Percentiles rank a stretch among this genome's conserved stretches.
phyloP scores from a whole-genome alignment of 2,329 filamentous ascomycete species.

The Neofusicoccum cordaticola region DNA sequence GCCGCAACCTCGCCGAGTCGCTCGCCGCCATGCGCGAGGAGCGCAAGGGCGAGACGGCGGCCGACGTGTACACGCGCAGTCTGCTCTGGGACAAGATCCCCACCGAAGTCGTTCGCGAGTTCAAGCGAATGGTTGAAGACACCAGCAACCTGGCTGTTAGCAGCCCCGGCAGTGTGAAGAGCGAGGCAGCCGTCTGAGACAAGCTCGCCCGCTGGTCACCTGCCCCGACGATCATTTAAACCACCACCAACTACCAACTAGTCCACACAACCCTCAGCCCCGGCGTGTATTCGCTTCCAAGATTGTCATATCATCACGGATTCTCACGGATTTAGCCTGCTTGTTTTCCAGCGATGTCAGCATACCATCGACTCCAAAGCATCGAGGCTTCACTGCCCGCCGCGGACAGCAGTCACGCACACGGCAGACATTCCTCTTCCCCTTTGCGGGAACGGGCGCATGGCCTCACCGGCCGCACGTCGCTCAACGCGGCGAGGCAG shows the following conservation, averaged over 20 bases:
- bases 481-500: neutral
- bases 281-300: slow-evolving; percentile 13
- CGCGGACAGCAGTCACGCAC: slow-evolving; percentile 4
- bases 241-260: neutral
- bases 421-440: neutral
- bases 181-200: slow-evolving; percentile 29
- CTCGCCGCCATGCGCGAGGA: slow-evolving; percentile 73
- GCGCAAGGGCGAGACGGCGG: slow-evolving; percentile 66
- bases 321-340: slow-evolving; percentile 8
- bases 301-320: slow-evolving; percentile 10
- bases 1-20: slow-evolving; percentile 75
- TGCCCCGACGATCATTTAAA: slow-evolving; percentile 15
- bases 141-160: slow-evolving; percentile 46
- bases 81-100: slow-evolving; percentile 94
- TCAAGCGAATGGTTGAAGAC: slow-evolving; percentile 85
- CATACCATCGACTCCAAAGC: slow-evolving; percentile 4
- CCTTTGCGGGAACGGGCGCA: neutral
- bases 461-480: slow-evolving; percentile 3
- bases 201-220: slow-evolving; percentile 6
- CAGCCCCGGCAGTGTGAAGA: slow-evolving; percentile 32
- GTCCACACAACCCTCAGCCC: slow-evolving; percentile 11
- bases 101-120: slow-evolving; percentile 84
- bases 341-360: slow-evolving; percentile 8
- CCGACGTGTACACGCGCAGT: slow-evolving; percentile 89
- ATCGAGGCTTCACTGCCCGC: slow-evolving; percentile 1